A percentile compares a stretch with the other conserved stretches of the same genome.
Conservation (phyloP, 306 rosid species). For the Glycine latifolia region DNA sequence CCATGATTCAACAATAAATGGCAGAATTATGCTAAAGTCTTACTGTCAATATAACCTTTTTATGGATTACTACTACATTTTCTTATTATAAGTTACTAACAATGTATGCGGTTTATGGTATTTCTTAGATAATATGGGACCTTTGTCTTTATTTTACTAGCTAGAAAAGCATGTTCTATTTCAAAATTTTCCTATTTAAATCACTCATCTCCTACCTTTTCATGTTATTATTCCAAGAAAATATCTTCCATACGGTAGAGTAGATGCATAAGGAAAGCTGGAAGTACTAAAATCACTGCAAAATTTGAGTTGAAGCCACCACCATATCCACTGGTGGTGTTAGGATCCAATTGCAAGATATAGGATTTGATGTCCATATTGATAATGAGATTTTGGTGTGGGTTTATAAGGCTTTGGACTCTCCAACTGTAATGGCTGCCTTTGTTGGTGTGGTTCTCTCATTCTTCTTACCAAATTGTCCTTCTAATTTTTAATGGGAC, state of each 20-base stretch:
- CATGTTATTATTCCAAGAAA: slow-evolving; percentile 12
- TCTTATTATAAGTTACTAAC: background rate
- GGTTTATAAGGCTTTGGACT: too few relatives aligned
- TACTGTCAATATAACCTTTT: background rate
- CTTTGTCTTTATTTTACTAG: slow-evolving; percentile 2
- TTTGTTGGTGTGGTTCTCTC: background rate
- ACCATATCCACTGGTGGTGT: slow-evolving; percentile 65
- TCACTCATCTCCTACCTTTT: background rate
- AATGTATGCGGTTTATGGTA: background rate
- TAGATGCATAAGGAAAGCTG: slow-evolving; percentile 53
- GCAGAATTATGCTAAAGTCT: background rate
- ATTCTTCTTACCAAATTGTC: background rate
- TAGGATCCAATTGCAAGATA: too few relatives aligned
- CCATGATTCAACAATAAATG: background rate
- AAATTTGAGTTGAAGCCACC: slow-evolving; percentile 84
- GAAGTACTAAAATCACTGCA: slow-evolving; percentile 52
- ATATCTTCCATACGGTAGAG: slow-evolving; percentile 33
- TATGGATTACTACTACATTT: background rate
- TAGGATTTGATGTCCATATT: too few relatives aligned
- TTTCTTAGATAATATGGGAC: background rate
- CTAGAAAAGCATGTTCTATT: background rate
- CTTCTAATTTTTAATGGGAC: background rate
- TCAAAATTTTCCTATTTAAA: slow-evolving; percentile 1
- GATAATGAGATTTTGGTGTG: too few relatives aligned
- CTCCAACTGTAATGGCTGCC: background rate